phyloP scores from a whole-genome alignment of 2,329 filamentous ascomycete species.

The Colletotrichum theobromicola region DNA sequence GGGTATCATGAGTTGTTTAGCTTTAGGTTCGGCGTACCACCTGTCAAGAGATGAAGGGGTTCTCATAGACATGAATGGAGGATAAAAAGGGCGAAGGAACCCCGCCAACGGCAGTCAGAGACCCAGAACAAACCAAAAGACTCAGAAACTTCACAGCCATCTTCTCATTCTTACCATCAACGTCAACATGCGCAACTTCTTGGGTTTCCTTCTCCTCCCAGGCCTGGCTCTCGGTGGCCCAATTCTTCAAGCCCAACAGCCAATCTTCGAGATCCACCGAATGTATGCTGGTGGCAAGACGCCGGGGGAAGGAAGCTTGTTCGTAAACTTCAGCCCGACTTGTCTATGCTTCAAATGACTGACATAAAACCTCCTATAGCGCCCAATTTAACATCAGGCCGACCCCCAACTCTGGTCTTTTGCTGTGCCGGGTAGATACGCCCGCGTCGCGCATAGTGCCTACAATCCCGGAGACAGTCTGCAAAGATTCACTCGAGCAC shows the following conservation, averaged over 20 bases:
- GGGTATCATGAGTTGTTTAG: neutral
- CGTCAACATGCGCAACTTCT: neutral
- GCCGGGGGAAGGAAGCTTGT: slow-evolving; percentile 6
- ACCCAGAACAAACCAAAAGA: neutral
- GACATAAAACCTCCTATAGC: neutral
- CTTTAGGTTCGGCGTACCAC: neutral
- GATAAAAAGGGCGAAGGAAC: neutral
- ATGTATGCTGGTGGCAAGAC: slow-evolving; percentile 6
- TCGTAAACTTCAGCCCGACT: neutral
- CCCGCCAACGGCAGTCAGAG: neutral
- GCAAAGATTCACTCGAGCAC: neutral
- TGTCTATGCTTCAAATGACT: neutral
- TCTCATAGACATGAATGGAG: neutral
- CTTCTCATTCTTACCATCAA: no score
- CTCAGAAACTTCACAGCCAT: neutral
- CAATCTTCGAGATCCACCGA: neutral
- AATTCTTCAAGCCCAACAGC: neutral
- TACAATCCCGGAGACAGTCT: neutral
- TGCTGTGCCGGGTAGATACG: slow-evolving; percentile 10
- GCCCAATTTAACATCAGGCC: neutral
- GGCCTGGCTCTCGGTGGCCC: neutral
- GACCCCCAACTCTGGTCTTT: slow-evolving; percentile 5
- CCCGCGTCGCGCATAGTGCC: slow-evolving; percentile 9
- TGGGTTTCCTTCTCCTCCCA: neutral
- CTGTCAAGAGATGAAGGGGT: neutral